Evolutionary conservation across 768 basidiomycete genomes (phyloP).

Genomic region (Clitopilus passeckerianus): DNA sequence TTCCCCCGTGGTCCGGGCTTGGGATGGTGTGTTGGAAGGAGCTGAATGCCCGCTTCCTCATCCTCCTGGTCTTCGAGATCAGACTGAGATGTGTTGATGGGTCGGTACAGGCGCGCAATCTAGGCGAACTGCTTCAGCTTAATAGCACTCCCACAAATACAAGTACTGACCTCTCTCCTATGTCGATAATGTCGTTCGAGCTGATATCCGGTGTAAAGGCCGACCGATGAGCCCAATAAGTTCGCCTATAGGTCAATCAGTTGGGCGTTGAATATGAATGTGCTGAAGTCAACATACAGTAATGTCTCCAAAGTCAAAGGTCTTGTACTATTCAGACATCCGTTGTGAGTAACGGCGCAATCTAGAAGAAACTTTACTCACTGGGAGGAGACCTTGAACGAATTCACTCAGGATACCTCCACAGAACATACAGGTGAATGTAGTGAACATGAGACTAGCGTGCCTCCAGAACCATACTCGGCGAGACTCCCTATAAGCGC

Average conservation of each 20-base stretch:
- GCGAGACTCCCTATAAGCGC: slow-evolving; percentile 57
- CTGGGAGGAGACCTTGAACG: slow-evolving; percentile 76
- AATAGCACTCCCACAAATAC: background rate
- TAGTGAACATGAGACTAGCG: slow-evolving; percentile 63
- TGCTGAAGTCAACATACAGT: slow-evolving; percentile 35
- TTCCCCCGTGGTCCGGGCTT: slow-evolving; percentile 18
- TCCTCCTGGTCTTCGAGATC: slow-evolving; percentile 56
- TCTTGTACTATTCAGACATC: slow-evolving; percentile 44
- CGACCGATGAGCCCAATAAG: slow-evolving; percentile 64
- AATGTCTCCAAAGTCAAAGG: slow-evolving; percentile 70
- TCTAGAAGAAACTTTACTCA: slow-evolving; percentile 21
- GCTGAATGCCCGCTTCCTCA: slow-evolving; percentile 39
- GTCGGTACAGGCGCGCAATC: slow-evolving; percentile 78
- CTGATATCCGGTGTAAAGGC: slow-evolving; percentile 61
- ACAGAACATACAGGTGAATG: slow-evolving; percentile 68
- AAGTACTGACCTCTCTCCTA: slow-evolving; percentile 62
- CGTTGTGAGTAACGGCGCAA: background rate
- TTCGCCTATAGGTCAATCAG: slow-evolving; percentile 57
- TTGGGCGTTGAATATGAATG: background rate
- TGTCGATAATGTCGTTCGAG: slow-evolving; percentile 74
- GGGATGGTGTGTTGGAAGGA: slow-evolving; percentile 49
- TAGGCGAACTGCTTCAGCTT: slow-evolving; percentile 17
- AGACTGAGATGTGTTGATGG: slow-evolving; percentile 46
- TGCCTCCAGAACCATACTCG: slow-evolving; percentile 88
- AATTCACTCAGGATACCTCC: slow-evolving; percentile 81